A percentile compares a stretch with the other conserved stretches of the same genome.
These are phyloP conservation scores for Trichoderma pleuroti DNA, from an alignment of 2,329 filamentous ascomycete species.

Conservation along the genomic window DNA sequence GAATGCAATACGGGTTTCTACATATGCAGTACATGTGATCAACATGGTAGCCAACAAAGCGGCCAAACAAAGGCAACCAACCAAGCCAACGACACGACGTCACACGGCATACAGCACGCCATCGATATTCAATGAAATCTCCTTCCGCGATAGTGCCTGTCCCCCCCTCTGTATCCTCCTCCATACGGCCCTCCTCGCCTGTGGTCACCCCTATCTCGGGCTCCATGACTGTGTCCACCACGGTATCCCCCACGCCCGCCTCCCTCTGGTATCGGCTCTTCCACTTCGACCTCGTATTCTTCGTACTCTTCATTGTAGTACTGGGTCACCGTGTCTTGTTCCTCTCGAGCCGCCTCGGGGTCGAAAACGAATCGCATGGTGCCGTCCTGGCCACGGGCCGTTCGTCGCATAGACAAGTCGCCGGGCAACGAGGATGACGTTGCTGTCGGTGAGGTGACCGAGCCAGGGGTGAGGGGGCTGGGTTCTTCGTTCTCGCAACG, in stretches of 20 bases:
- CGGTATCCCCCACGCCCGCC: conserved; percentile 28
- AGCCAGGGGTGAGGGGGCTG: conserved; percentile 24
- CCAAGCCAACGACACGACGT: neutral
- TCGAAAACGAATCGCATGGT: conserved; percentile 91
- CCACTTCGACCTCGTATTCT: conserved; percentile 73
- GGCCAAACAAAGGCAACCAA: neutral
- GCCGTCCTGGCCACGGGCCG: conserved; percentile 55
- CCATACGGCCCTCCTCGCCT: conserved; percentile 35
- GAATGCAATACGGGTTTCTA: no score
- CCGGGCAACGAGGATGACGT: conserved; percentile 39
- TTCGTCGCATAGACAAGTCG: conserved; percentile 31
- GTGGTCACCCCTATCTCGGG: conserved; percentile 33
- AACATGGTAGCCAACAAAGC: neutral
- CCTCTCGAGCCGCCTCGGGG: conserved; percentile 66
- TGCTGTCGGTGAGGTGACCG: conserved; percentile 36
- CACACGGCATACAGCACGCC: neutral
- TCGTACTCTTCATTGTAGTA: conserved; percentile 74
- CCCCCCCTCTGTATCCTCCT: conserved; percentile 32
- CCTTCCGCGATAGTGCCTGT: conserved; percentile 34
- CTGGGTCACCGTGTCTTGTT: conserved; percentile 63
- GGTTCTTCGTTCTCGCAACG: conserved; percentile 44
- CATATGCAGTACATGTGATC: neutral
- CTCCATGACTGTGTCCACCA: conserved; percentile 24
- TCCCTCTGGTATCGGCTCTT: conserved; percentile 50
- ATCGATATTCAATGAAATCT: conserved; percentile 24